Conservation (phyloP, 495 filamentous ascomycete genomes). For the Hypomontagnella submonticulosa region DNA sequence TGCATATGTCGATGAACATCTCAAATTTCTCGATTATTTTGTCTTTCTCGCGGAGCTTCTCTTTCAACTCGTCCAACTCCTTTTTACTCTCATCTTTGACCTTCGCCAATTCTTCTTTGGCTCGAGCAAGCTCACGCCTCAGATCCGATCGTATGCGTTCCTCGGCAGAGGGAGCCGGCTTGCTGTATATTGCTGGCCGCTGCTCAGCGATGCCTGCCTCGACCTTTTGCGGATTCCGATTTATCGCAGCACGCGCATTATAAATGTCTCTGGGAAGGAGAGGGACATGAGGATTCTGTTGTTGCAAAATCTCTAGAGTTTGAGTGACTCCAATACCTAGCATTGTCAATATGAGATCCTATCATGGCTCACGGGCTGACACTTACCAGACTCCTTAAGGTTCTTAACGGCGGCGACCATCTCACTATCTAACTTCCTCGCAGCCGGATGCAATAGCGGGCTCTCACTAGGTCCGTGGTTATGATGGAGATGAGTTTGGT, state of each 20-base stretch:
- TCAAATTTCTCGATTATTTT: constrained; percentile 66
- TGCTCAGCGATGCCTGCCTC: constrained; percentile 61
- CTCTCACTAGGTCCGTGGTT: constrained; percentile 68
- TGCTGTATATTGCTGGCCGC: constrained; percentile 66
- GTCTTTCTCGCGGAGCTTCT: constrained; percentile 62
- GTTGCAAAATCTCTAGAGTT: constrained; percentile 66
- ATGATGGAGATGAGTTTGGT: constrained; percentile 60
- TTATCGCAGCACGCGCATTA: constrained; percentile 67
- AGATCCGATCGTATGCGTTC: constrained; percentile 66
- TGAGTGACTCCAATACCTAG: constrained; percentile 65
- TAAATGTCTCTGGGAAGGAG: constrained; percentile 67
- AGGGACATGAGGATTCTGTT: constrained; percentile 64
- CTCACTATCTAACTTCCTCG: constrained; percentile 66
- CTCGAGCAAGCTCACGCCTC: constrained; percentile 60
- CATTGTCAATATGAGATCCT: constrained; percentile 35
- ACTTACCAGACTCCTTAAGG: constrained; percentile 65
- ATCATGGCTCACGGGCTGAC: neutral
- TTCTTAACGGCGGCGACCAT: constrained; percentile 67
- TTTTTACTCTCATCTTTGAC: constrained; percentile 57
- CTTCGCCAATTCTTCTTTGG: constrained; percentile 60
- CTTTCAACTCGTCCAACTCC: constrained; percentile 61
- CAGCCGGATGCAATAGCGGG: constrained; percentile 64
- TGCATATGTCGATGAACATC: constrained; percentile 70
- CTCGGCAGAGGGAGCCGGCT: constrained; percentile 64
- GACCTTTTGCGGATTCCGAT: constrained; percentile 66